phyloP scores from a whole-genome alignment of 148 eudicot species.

The Rhododendron molle region DNA sequence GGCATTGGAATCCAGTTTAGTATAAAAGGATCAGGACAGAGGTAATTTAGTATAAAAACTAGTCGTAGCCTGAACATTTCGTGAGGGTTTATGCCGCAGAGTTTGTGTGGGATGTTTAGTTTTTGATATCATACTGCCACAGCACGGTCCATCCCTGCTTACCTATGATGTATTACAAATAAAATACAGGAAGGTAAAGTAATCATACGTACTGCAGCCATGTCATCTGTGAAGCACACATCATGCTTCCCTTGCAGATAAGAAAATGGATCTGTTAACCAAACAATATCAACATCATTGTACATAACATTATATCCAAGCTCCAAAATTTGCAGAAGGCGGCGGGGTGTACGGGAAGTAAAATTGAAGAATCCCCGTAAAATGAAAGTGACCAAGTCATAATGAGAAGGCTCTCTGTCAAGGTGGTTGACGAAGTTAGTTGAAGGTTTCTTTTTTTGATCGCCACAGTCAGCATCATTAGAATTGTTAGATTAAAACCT shows the following conservation, averaged over 20 bases:
- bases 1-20: neutral
- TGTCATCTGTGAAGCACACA: conserved; percentile 97
- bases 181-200: conserved; percentile 1
- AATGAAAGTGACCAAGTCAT: conserved; percentile 1
- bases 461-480: no score
- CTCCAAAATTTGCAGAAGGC: conserved; percentile 78
- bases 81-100: neutral
- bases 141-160: neutral
- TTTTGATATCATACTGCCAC: neutral
- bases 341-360: conserved; percentile 93
- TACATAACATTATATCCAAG: conserved; percentile 98
- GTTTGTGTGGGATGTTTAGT: neutral
- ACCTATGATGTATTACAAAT: neutral
- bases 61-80: no score
- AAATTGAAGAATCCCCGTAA: conserved; percentile 96
- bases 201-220: conserved; percentile 59
- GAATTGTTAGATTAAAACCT: no score
- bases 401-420: neutral
- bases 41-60: neutral
- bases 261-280: conserved; percentile 93
- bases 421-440: neutral
- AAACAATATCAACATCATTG: conserved; percentile 99
- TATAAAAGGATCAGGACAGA: neutral
- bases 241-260: conserved; percentile 86
- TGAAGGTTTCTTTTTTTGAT: neutral